These are phyloP conservation scores for Cymbidium sinense DNA, from an alignment of 106 monocot species.

Conservation along the genomic window DNA sequence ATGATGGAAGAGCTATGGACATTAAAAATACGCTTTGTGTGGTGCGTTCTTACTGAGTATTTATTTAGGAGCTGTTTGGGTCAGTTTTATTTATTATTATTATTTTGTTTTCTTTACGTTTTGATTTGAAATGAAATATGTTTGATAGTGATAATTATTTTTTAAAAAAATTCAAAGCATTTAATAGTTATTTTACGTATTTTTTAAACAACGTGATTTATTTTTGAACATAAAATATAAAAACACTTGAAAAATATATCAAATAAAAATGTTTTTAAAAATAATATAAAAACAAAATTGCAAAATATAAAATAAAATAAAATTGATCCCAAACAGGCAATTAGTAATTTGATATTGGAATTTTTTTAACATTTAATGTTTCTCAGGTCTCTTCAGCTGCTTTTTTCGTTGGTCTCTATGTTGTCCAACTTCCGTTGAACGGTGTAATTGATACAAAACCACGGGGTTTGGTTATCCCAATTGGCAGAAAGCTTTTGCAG, in stretches of 20 bases:
- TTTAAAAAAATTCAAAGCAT: neutral
- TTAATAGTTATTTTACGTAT: neutral
- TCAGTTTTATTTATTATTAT: too few relatives aligned
- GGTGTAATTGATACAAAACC: constrained; percentile 5
- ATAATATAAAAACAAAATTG: too few relatives aligned
- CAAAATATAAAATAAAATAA: too few relatives aligned
- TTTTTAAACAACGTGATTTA: too few relatives aligned
- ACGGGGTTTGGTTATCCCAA: constrained; percentile 37
- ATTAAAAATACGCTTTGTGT: constrained; percentile 53
- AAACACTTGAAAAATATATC: too few relatives aligned
- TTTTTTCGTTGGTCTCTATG: constrained; percentile 26
- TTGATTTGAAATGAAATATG: too few relatives aligned
- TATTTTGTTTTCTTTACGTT: neutral
- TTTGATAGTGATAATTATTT: too few relatives aligned
- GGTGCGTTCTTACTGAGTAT: constrained; percentile 22
- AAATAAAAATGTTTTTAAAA: too few relatives aligned
- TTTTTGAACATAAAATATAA: too few relatives aligned
- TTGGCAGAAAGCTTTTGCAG: constrained; percentile 69
- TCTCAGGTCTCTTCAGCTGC: constrained; percentile 37
- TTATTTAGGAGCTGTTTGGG: too few relatives aligned
- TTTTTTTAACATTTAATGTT: constrained; percentile 4
- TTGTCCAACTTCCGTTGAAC: constrained; percentile 14
- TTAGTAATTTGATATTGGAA: neutral
- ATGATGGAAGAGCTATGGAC: constrained; percentile 3
- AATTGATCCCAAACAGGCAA: too few relatives aligned